A percentile compares a stretch with the other conserved stretches of the same genome.
Conservation (phyloP, 495 filamentous ascomycete species). For the Neurospora tetraspora region DNA sequence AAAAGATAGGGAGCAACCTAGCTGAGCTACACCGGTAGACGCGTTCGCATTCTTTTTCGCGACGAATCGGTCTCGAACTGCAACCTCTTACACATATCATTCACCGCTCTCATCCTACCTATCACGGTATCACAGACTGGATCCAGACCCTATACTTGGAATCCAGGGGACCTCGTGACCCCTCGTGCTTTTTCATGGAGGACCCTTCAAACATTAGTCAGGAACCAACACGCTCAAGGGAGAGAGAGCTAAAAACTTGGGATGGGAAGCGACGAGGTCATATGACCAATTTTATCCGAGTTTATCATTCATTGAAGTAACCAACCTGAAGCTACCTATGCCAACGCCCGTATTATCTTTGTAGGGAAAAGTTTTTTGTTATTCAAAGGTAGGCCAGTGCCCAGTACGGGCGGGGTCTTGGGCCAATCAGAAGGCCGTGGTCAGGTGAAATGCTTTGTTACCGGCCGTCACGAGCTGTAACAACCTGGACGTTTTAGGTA, state of each 20-base stretch:
- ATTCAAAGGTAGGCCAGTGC: no score
- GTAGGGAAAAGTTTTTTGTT: no score
- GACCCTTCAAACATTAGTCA: slow-evolving; percentile 10
- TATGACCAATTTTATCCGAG: no score
- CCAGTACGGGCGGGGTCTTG: no score
- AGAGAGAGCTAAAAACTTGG: neutral
- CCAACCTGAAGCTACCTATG: no score
- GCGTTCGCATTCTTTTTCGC: neutral
- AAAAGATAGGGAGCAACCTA: neutral
- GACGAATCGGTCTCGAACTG: neutral
- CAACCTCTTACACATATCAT: neutral
- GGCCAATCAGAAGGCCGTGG: no score
- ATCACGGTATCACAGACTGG: neutral
- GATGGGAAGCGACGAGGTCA: slow-evolving; percentile 4
- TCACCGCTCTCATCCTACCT: neutral
- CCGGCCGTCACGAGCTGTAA: no score
- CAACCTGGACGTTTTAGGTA: no score
- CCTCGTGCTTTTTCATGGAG: neutral
- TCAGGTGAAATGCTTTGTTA: no score
- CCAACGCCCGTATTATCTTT: no score
- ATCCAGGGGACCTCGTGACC: slow-evolving; percentile 7
- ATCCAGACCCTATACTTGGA: neutral
- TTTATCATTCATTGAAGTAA: no score
- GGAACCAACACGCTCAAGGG: slow-evolving; percentile 6
- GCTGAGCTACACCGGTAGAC: neutral